Conservation (phyloP, 495 filamentous ascomycete species). For the Penicillium tannophilum region DNA sequence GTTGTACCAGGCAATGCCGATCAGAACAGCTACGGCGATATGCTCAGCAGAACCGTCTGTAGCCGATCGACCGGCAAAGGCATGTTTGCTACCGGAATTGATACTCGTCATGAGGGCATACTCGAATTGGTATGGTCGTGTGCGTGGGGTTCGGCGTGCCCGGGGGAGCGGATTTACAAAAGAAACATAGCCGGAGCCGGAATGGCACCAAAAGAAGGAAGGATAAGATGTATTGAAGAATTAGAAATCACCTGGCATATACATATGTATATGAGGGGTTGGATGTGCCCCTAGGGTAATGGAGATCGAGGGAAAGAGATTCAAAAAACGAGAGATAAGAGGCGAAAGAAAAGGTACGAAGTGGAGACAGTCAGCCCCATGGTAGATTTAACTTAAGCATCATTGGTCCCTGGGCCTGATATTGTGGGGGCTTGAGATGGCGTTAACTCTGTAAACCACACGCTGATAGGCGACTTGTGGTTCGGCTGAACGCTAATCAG, state of each 20-base stretch:
- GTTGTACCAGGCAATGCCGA: constrained; percentile 51
- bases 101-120: constrained; percentile 31
- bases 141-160: not conserved
- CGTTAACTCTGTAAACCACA: not conserved
- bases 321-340: constrained; percentile 16
- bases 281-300: not conserved
- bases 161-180: constrained; percentile 12
- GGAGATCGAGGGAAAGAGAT: not conserved
- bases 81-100: constrained; percentile 16
- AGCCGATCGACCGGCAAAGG: constrained; percentile 29
- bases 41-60: constrained; percentile 14
- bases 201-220: not conserved
- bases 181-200: not conserved
- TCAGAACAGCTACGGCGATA: constrained; percentile 37
- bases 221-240: not conserved
- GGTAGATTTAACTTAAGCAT: constrained; percentile 4
- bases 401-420: not conserved
- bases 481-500: constrained; percentile 6
- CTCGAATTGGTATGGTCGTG: constrained; percentile 6
- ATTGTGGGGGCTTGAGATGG: constrained; percentile 5
- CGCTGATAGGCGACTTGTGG: not conserved
- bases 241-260: not conserved
- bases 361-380: constrained; percentile 16
- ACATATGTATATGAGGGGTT: constrained; percentile 3
- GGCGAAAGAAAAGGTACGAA: constrained; percentile 21